These are phyloP conservation scores for Colletotrichum brevisporum DNA, from an alignment of 2,329 filamentous ascomycete genomes.

Conservation along the genomic window DNA sequence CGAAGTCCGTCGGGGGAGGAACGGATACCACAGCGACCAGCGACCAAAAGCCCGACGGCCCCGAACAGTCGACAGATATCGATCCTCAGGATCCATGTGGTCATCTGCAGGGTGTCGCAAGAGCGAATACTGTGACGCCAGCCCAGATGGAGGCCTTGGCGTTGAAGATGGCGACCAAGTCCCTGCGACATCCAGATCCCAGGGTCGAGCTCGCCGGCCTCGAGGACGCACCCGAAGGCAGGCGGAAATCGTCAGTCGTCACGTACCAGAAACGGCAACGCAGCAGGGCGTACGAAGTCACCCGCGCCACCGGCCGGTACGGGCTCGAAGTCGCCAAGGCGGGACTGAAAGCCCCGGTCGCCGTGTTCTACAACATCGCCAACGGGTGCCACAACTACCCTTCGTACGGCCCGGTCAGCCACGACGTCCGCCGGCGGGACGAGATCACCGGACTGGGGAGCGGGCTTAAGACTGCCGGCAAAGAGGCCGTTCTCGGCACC, in stretches of 20 bases:
- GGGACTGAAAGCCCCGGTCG: constrained; percentile 75
- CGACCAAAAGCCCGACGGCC: not conserved
- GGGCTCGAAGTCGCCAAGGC: constrained; percentile 72
- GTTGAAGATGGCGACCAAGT: constrained; percentile 50
- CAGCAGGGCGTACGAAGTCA: constrained; percentile 44
- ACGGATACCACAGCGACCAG: constrained; percentile 15
- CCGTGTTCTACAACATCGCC: constrained; percentile 77
- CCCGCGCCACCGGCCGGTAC: constrained; percentile 65
- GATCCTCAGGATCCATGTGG: not conserved
- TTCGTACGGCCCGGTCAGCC: constrained; percentile 74
- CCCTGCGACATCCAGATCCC: constrained; percentile 66
- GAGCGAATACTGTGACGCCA: constrained; percentile 39
- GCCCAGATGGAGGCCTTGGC: constrained; percentile 49
- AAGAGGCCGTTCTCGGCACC: constrained; percentile 74
- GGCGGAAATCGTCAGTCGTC: constrained; percentile 2
- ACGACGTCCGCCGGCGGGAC: constrained; percentile 74
- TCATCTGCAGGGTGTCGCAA: not conserved
- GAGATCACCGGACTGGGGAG: constrained; percentile 77
- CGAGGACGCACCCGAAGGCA: not conserved
- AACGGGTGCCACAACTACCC: constrained; percentile 83
- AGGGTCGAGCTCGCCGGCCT: constrained; percentile 14
- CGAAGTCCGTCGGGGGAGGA: constrained; percentile 8
- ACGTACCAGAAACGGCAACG: not conserved
- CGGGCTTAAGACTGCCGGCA: constrained; percentile 72
- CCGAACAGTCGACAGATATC: not conserved